These are phyloP conservation scores for Coemansia asiatica DNA, from an alignment of 192 early-diverging fungal species.

Conservation along the genomic window DNA sequence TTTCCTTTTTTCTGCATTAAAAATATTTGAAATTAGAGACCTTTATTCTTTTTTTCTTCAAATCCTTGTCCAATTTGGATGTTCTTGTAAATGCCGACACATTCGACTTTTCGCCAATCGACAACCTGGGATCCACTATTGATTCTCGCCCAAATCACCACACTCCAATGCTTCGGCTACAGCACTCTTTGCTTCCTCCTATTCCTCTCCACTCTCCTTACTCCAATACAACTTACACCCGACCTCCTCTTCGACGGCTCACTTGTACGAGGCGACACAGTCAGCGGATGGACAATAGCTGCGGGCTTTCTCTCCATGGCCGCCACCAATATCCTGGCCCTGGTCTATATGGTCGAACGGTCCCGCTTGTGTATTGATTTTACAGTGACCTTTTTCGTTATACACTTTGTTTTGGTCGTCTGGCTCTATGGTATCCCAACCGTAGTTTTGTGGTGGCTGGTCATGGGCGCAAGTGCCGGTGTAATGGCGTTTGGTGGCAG, in stretches of 20 bases:
- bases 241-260: constrained; percentile 32
- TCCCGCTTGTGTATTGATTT: constrained; percentile 55
- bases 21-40: too few relatives aligned
- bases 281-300: constrained; percentile 39
- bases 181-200: constrained; percentile 29
- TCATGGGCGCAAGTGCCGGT: constrained; percentile 6
- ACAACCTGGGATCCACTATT: constrained; percentile 53
- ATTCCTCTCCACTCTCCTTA: constrained; percentile 21
- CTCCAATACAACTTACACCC: constrained; percentile 24
- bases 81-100: background rate
- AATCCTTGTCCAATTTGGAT: background rate
- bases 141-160: constrained; percentile 52
- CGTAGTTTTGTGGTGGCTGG: constrained; percentile 34
- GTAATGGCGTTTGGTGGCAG: constrained; percentile 48
- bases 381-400: constrained; percentile 38
- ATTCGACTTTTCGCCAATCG: constrained; percentile 32
- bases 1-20: background rate
- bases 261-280: constrained; percentile 43
- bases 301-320: constrained; percentile 24
- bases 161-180: constrained; percentile 53
- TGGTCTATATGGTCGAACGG: constrained; percentile 55
- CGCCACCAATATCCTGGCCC: constrained; percentile 31
- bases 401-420: constrained; percentile 47
- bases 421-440: constrained; percentile 30
- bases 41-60: background rate